A percentile compares a stretch with the other conserved stretches of the same genome.
phyloP scores from a whole-genome alignment of 1,284 basidiomycete genomes.

The Termitomyces sp. region DNA sequence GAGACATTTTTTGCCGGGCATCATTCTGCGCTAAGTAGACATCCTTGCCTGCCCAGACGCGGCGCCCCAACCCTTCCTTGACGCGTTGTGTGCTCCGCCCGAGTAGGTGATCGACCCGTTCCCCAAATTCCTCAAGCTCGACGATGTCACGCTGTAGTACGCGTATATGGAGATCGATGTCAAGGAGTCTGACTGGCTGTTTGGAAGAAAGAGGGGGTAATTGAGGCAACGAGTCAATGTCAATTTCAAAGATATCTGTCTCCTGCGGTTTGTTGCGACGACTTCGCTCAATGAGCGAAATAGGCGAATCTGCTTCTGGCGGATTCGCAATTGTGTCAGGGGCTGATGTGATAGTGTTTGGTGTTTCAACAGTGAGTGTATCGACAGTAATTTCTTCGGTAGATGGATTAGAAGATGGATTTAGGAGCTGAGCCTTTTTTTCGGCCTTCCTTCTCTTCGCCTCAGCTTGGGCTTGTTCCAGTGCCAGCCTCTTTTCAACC shows the following conservation, averaged over 20 bases:
- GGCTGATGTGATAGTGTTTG: background rate
- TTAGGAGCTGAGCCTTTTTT: background rate
- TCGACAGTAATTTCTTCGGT: background rate
- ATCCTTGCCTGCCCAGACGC: constrained; percentile 58
- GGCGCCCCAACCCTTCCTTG: constrained; percentile 66
- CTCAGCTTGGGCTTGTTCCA: background rate
- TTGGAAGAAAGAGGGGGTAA: constrained; percentile 13
- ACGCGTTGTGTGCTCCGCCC: constrained; percentile 51
- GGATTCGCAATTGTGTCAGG: background rate
- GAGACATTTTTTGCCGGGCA: constrained; percentile 21
- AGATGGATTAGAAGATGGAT: background rate
- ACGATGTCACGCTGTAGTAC: constrained; percentile 50
- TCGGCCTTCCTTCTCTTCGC: background rate
- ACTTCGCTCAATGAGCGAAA: constrained; percentile 7
- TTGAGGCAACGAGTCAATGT: constrained; percentile 29
- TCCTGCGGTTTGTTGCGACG: constrained; percentile 9
- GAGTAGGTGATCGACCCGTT: constrained; percentile 38
- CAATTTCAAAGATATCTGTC: constrained; percentile 27
- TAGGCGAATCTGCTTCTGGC: background rate
- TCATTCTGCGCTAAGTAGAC: constrained; percentile 41
- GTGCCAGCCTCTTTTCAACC: background rate
- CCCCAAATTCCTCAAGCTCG: constrained; percentile 41
- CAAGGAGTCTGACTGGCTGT: constrained; percentile 37
- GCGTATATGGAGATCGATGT: constrained; percentile 50
- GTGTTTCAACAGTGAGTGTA: background rate